A percentile compares a stretch with the other conserved stretches of the same genome.
Conservation (phyloP, 768 basidiomycete genomes). For the Phaeolepiota aurea region DNA sequence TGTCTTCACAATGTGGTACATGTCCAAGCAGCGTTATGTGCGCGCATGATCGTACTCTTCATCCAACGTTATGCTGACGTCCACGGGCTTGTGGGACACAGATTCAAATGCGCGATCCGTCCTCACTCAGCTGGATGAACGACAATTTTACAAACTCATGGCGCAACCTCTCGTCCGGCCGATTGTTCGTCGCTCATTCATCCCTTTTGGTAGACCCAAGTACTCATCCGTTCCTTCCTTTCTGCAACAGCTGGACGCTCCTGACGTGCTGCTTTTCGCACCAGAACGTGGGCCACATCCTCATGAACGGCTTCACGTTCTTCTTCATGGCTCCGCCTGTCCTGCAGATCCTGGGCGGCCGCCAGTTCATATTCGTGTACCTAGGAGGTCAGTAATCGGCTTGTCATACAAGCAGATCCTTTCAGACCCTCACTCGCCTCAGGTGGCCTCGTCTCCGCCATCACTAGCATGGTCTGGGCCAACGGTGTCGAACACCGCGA, state of each 20-base stretch:
- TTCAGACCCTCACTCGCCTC: conserved; percentile 3
- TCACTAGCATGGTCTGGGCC: conserved; percentile 43
- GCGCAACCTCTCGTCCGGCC: conserved; percentile 53
- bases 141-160: conserved; percentile 58
- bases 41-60: conserved; percentile 6
- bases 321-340: conserved; percentile 69
- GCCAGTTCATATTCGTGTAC: conserved; percentile 65
- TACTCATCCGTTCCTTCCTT: conserved; percentile 2
- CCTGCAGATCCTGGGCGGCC: conserved; percentile 53
- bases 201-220: neutral
- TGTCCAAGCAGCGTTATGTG: conserved; percentile 29
- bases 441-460: conserved; percentile 56
- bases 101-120: conserved; percentile 23
- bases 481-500: conserved; percentile 25
- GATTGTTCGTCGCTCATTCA: conserved; percentile 40
- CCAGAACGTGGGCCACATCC: conserved; percentile 44
- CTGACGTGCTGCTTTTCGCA: conserved; percentile 71
- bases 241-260: conserved; percentile 61
- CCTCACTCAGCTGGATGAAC: conserved; percentile 37
- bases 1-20: conserved; percentile 55
- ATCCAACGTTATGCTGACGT: conserved; percentile 3
- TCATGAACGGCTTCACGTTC: conserved; percentile 75
- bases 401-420: neutral
- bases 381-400: conserved; percentile 46
- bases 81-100: conserved; percentile 25